Evolutionary conservation across 2,329 filamentous ascomycete genomes (phyloP).

Genomic region (Nemania sp.): DNA sequence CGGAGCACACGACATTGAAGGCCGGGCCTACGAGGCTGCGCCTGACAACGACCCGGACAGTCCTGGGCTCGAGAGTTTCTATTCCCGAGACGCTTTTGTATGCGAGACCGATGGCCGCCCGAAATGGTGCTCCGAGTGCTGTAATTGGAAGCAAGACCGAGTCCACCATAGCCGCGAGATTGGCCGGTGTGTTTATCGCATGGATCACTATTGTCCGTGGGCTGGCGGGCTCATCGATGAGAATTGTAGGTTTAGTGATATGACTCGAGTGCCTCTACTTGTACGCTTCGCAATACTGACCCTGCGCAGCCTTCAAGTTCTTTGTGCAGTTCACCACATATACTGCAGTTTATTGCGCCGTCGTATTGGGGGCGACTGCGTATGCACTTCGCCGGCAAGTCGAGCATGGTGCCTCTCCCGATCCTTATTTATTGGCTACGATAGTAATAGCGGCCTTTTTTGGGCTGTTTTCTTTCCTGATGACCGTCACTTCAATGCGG

Average conservation of each 20-base stretch:
- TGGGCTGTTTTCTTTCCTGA: conserved; percentile 80
- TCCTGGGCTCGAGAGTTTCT: conserved; percentile 79
- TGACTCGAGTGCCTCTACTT: neutral
- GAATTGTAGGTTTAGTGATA: conserved; percentile 64
- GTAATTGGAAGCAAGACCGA: conserved; percentile 88
- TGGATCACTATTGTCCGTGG: conserved; percentile 98
- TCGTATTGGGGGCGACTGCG: conserved; percentile 72
- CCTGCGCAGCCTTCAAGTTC: conserved; percentile 80
- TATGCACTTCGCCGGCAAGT: conserved; percentile 71
- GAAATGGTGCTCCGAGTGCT: conserved; percentile 85
- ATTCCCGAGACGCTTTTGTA: conserved; percentile 84
- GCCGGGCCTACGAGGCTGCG: conserved; percentile 51
- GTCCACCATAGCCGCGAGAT: conserved; percentile 88
- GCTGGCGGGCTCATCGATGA: conserved; percentile 94
- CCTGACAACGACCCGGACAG: conserved; percentile 68
- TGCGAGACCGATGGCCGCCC: conserved; percentile 88
- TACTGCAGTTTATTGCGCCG: conserved; percentile 73
- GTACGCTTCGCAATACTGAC: conserved; percentile 27
- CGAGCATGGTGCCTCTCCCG: conserved; percentile 55
- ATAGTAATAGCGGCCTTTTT: conserved; percentile 79
- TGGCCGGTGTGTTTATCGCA: conserved; percentile 83
- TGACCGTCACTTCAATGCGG: conserved; percentile 78
- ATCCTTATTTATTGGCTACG: conserved; percentile 74
- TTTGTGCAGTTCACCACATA: conserved; percentile 90
- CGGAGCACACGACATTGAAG: conserved; percentile 51